Conservation (phyloP, 1,284 basidiomycete genomes). For the Vanrija sp. region DNA sequence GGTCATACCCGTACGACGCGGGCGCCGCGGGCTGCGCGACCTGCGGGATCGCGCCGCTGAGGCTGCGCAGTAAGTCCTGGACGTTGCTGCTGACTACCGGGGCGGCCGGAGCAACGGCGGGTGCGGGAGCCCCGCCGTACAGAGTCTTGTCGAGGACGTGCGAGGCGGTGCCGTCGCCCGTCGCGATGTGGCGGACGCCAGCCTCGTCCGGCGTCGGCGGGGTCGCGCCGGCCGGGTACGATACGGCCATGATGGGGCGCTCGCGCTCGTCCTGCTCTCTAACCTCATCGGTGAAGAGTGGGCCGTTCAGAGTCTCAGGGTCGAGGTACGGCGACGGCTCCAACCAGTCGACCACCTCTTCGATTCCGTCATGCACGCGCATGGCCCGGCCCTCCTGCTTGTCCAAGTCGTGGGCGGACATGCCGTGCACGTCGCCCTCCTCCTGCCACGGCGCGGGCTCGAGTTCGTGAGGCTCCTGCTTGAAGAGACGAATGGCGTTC, state of each 20-base stretch:
- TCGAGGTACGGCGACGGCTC: slow-evolving; percentile 16
- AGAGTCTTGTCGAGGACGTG: neutral
- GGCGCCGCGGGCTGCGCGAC: neutral
- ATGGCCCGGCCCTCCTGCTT: slow-evolving; percentile 33
- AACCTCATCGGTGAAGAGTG: slow-evolving; percentile 17
- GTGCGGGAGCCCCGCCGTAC: neutral
- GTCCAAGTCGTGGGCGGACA: slow-evolving; percentile 26
- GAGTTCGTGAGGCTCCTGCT: slow-evolving; percentile 30
- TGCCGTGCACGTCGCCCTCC: slow-evolving; percentile 24
- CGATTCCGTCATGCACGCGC: slow-evolving; percentile 18
- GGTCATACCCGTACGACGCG: neutral
- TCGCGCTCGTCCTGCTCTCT: slow-evolving; percentile 32
- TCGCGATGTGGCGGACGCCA: slow-evolving; percentile 15
- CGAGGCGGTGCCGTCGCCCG: neutral
- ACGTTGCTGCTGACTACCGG: neutral
- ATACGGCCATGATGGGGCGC: slow-evolving; percentile 24
- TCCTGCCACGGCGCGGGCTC: slow-evolving; percentile 26
- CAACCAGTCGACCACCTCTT: slow-evolving; percentile 35
- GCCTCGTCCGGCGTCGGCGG: slow-evolving; percentile 22
- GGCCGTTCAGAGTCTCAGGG: neutral
- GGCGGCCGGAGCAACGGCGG: neutral
- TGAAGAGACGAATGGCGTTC: slow-evolving; percentile 26
- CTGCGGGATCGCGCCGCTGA: neutral
- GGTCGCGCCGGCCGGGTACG: slow-evolving; percentile 16
- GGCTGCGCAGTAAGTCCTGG: slow-evolving; percentile 1